Evolutionary conservation across 345 rosid genomes (phyloP).

Genomic region (Sonneratia alba): DNA sequence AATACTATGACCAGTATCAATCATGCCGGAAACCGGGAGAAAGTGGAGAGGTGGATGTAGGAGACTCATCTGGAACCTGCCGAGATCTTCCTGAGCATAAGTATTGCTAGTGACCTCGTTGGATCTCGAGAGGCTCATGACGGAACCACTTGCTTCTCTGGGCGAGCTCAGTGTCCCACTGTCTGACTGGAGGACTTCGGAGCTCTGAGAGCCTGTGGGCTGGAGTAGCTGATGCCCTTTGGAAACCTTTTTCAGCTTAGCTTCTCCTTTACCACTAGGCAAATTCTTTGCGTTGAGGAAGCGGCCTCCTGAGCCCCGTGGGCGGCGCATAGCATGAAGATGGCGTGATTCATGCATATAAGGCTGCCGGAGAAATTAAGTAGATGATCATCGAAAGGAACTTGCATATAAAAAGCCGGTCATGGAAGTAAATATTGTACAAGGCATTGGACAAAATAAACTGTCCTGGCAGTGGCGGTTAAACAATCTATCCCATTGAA

Average conservation of each 20-base stretch:
- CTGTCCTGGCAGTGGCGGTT: no score
- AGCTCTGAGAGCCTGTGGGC: constrained; percentile 62
- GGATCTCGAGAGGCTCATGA: constrained; percentile 34
- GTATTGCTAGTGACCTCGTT: constrained; percentile 68
- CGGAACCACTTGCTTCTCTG: constrained; percentile 33
- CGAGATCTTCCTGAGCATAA: constrained; percentile 32
- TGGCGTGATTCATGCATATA: constrained; percentile 91
- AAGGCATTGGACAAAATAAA: neutral
- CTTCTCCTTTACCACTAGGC: constrained; percentile 19
- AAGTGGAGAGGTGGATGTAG: constrained; percentile 21
- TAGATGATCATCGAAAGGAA: neutral
- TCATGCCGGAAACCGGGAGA: constrained; percentile 35
- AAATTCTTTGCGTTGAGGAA: constrained; percentile 58
- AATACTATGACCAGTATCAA: constrained; percentile 33
- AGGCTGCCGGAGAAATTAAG: constrained; percentile 34
- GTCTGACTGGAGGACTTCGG: constrained; percentile 75
- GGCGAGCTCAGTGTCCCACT: constrained; percentile 53
- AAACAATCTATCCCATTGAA: no score
- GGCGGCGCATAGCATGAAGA: constrained; percentile 93
- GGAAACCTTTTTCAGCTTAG: constrained; percentile 23
- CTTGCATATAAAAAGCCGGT: neutral
- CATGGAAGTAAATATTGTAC: neutral
- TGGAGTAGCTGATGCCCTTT: constrained; percentile 14
- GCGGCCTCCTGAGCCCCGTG: constrained; percentile 95
- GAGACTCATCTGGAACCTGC: constrained; percentile 24